Percentiles rank a stretch among this genome's conserved stretches.
phyloP scores from a whole-genome alignment of 495 filamentous ascomycete genomes.

The Cercophora sp. region DNA sequence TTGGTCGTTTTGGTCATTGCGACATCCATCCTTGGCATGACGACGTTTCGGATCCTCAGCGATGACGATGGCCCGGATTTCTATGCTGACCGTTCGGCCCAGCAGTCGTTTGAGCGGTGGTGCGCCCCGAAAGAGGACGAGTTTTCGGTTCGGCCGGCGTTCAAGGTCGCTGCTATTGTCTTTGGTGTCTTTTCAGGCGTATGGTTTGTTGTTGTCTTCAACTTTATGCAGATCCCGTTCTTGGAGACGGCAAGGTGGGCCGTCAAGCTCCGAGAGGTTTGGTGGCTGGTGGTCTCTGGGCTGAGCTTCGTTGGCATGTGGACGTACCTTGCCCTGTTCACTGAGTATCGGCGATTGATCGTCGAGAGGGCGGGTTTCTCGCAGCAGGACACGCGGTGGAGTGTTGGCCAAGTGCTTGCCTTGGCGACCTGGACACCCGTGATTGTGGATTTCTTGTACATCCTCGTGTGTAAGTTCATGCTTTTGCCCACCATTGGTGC shows the following conservation, averaged over 20 bases:
- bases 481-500: neutral
- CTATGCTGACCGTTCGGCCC: neutral
- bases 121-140: neutral
- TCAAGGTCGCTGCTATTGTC: neutral
- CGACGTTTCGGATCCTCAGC: neutral
- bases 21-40: neutral
- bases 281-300: conserved; percentile 3
- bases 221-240: neutral
- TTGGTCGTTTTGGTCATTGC: neutral
- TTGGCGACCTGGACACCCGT: conserved; percentile 1
- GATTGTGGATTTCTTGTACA: conserved; percentile 3
- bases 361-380: conserved; percentile 2
- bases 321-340: conserved; percentile 6
- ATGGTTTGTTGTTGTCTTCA: neutral
- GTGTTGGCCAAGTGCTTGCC: neutral
- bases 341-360: conserved; percentile 1
- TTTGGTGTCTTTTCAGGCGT: neutral
- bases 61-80: neutral
- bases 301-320: conserved; percentile 5
- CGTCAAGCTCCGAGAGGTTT: neutral
- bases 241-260: neutral
- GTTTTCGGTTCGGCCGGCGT: neutral
- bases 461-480: neutral
- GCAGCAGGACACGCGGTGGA: conserved; percentile 7
- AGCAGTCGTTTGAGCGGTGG: conserved; percentile 5